Evolutionary conservation across 805 yeast genomes (phyloP).

Genomic region (Pichia cephalocereana): DNA sequence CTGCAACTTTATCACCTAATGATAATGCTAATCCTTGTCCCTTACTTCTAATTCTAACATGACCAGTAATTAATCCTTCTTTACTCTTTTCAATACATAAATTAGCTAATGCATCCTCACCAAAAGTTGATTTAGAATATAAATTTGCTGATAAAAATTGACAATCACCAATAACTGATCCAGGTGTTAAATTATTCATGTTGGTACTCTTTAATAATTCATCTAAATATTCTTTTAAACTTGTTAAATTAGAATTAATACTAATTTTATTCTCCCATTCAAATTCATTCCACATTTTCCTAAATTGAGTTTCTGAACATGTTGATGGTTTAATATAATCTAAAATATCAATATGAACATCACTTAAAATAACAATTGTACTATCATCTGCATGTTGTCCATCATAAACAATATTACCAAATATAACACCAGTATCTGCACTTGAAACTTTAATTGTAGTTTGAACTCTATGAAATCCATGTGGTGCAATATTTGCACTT

Average conservation of each 20-base stretch:
- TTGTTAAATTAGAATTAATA: conserved; percentile 57
- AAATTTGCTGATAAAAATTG: conserved; percentile 89
- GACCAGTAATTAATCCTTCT: conserved; percentile 77
- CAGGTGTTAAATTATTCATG: conserved; percentile 89
- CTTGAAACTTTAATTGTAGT: conserved; percentile 90
- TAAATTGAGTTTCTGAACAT: conserved; percentile 81
- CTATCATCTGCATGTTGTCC: conserved; percentile 89
- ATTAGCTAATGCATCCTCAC: conserved; percentile 96
- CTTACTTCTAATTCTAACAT: conserved; percentile 92
- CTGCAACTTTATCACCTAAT: conserved; percentile 88
- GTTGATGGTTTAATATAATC: conserved; percentile 95
- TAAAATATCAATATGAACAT: conserved; percentile 93
- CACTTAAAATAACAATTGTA: conserved; percentile 85
- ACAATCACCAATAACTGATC: conserved; percentile 84
- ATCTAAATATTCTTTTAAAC: conserved; percentile 71
- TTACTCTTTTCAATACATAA: conserved; percentile 80
- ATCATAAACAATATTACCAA: conserved; percentile 94
- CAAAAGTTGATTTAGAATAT: conserved; percentile 87
- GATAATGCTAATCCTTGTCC: conserved; percentile 96
- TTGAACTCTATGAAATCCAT: conserved; percentile 86
- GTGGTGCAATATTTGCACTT: conserved; percentile 90
- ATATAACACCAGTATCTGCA: conserved; percentile 96
- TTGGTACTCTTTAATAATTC: conserved; percentile 75
- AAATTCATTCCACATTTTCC: conserved; percentile 98
- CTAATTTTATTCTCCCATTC: conserved; percentile 99